A percentile compares a stretch with the other conserved stretches of the same genome.
These are phyloP conservation scores for Metschnikowia vanudenii DNA, from an alignment of 805 yeast genomes.

Conservation along the genomic window DNA sequence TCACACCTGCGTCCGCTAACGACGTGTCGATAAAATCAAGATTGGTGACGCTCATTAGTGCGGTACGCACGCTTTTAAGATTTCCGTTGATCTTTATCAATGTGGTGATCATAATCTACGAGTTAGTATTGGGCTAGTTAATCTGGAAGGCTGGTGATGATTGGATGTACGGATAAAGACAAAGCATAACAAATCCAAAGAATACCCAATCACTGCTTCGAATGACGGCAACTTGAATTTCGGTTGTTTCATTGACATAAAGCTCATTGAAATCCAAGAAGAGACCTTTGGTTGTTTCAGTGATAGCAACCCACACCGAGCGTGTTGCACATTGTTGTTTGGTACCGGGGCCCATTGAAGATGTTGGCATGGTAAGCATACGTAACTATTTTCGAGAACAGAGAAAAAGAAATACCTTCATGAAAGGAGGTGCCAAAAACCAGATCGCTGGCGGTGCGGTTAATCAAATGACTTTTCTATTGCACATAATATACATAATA, in stretches of 20 bases:
- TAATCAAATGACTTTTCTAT: slow-evolving; percentile 9
- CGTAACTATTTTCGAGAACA: too few relatives aligned
- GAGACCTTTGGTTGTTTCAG: too few relatives aligned
- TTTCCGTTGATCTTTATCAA: slow-evolving; percentile 72
- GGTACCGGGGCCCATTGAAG: too few relatives aligned
- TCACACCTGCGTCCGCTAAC: slow-evolving; percentile 45
- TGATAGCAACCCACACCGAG: too few relatives aligned
- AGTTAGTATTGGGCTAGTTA: slow-evolving; percentile 59
- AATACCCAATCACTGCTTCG: too few relatives aligned
- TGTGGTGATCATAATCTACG: slow-evolving; percentile 64
- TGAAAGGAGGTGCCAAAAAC: neutral
- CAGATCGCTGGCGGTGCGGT: neutral
- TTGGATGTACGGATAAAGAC: too few relatives aligned
- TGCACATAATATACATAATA: slow-evolving; percentile 16
- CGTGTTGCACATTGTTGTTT: too few relatives aligned
- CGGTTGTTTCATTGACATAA: too few relatives aligned
- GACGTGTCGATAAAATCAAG: slow-evolving; percentile 51
- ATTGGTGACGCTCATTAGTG: slow-evolving; percentile 63
- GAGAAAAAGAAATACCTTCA: neutral
- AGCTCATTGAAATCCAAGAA: too few relatives aligned
- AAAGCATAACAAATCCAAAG: too few relatives aligned
- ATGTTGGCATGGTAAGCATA: too few relatives aligned
- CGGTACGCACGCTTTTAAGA: slow-evolving; percentile 72
- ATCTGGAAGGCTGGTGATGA: neutral
- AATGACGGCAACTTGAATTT: too few relatives aligned